Evolutionary conservation across 2,329 filamentous ascomycete species (phyloP).

Genomic region (Leptosphaerulina australis): DNA sequence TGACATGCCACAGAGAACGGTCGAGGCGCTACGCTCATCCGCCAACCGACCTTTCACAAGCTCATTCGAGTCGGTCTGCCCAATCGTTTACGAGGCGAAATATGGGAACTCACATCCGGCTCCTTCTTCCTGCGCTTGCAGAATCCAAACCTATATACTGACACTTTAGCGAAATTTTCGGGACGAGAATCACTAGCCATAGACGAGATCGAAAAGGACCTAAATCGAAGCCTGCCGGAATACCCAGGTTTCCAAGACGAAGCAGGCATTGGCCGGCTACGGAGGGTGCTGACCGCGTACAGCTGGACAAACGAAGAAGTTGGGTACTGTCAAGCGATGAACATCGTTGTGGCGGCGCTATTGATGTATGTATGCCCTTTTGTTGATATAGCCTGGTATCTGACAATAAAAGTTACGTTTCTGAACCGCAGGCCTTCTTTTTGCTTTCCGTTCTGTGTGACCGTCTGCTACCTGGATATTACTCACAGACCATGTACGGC

Average conservation of each 20-base stretch:
- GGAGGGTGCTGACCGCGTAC: conserved; percentile 92
- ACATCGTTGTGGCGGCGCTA: conserved; percentile 96
- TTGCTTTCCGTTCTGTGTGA: conserved; percentile 90
- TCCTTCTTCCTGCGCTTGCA: conserved; percentile 88
- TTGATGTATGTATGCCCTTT: conserved; percentile 68
- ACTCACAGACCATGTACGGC: conserved; percentile 99
- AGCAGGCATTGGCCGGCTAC: conserved; percentile 87
- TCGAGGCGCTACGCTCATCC: conserved; percentile 86
- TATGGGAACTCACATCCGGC: conserved; percentile 94
- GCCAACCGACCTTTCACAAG: conserved; percentile 97
- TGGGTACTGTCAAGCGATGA: conserved; percentile 99
- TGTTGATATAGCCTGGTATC: conserved; percentile 18
- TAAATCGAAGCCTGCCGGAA: conserved; percentile 94
- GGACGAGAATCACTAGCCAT: conserved; percentile 92
- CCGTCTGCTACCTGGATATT: conserved; percentile 91
- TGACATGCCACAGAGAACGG: conserved; percentile 71
- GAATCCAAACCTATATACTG: conserved; percentile 79
- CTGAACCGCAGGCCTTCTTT: conserved; percentile 94
- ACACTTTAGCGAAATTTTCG: conserved; percentile 82
- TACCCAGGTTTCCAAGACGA: conserved; percentile 97
- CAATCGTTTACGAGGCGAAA: conserved; percentile 88
- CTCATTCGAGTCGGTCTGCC: conserved; percentile 93
- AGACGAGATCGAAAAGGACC: conserved; percentile 97
- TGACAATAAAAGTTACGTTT: conserved; percentile 74
- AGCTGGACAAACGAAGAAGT: conserved; percentile 97